Evolutionary conservation across 2,329 filamentous ascomycete species (phyloP).

Genomic region (Monosporascus sp.): DNA sequence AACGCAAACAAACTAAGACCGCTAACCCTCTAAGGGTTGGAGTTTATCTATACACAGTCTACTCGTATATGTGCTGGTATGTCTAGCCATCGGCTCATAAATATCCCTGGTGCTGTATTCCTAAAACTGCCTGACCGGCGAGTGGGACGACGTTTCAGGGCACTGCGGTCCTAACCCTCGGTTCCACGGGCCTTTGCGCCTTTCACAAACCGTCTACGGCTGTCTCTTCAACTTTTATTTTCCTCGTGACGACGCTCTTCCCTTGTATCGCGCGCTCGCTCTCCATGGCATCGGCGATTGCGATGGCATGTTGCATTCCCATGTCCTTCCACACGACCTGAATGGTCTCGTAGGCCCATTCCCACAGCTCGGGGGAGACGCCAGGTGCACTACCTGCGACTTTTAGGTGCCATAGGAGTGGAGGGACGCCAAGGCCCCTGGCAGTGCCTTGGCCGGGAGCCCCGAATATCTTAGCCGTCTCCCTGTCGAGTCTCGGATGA

Average conservation of each 20-base stretch:
- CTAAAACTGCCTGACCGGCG: too few species aligned
- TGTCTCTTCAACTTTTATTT: constrained; percentile 15
- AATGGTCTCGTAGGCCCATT: constrained; percentile 40
- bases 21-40: too few species aligned
- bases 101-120: too few species aligned
- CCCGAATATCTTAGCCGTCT: constrained; percentile 30
- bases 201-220: background rate
- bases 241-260: constrained; percentile 12
- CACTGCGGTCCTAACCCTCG: background rate
- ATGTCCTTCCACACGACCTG: constrained; percentile 46
- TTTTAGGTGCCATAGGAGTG: constrained; percentile 44
- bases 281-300: constrained; percentile 38
- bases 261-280: constrained; percentile 19
- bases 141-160: background rate
- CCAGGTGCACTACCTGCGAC: constrained; percentile 43
- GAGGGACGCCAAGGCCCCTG: constrained; percentile 43
- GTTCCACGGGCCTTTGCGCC: background rate
- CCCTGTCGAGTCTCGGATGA: constrained; percentile 39
- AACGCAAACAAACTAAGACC: too few species aligned
- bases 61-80: too few species aligned
- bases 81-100: too few species aligned
- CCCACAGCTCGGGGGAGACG: constrained; percentile 35
- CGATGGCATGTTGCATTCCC: constrained; percentile 46
- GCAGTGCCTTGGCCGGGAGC: constrained; percentile 35
- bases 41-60: too few species aligned